A percentile compares a stretch with the other conserved stretches of the same genome.
Conservation (phyloP, 768 basidiomycete species). For the Gloeophyllum trabeum region DNA sequence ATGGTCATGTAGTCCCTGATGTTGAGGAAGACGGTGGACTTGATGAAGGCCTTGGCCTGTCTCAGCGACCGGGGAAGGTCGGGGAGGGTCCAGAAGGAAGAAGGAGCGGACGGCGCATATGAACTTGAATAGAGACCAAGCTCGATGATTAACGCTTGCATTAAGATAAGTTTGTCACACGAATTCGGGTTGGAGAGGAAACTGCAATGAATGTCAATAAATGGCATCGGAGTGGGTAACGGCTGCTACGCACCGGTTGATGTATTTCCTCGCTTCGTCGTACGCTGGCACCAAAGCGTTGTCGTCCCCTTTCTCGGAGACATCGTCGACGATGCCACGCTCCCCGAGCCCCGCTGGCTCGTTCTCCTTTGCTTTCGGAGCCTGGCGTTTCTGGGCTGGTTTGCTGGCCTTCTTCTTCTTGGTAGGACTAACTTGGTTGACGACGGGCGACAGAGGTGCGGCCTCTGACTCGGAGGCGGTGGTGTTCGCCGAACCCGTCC, state of each 20-base stretch:
- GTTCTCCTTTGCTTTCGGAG: background rate
- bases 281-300: slow-evolving; percentile 27
- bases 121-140: slow-evolving; percentile 33
- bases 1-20: slow-evolving; percentile 63
- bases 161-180: slow-evolving; percentile 42
- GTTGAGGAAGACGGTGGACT: slow-evolving; percentile 57
- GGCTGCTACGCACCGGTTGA: slow-evolving; percentile 41
- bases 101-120: background rate
- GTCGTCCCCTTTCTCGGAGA: slow-evolving; percentile 31
- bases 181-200: slow-evolving; percentile 41
- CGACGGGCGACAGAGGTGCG: background rate
- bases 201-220: slow-evolving; percentile 16
- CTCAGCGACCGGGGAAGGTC: slow-evolving; percentile 46
- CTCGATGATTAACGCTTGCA: slow-evolving; percentile 70
- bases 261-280: slow-evolving; percentile 47
- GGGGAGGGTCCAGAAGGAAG: slow-evolving; percentile 23
- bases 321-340: slow-evolving; percentile 38
- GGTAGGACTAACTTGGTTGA: background rate
- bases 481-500: background rate
- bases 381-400: background rate
- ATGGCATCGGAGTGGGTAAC: background rate
- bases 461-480: background rate
- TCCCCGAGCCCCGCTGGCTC: slow-evolving; percentile 18
- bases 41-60: slow-evolving; percentile 60
- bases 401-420: background rate